Evolutionary conservation across 1,284 basidiomycete genomes (phyloP).

Genomic region (Mycena citricolor): DNA sequence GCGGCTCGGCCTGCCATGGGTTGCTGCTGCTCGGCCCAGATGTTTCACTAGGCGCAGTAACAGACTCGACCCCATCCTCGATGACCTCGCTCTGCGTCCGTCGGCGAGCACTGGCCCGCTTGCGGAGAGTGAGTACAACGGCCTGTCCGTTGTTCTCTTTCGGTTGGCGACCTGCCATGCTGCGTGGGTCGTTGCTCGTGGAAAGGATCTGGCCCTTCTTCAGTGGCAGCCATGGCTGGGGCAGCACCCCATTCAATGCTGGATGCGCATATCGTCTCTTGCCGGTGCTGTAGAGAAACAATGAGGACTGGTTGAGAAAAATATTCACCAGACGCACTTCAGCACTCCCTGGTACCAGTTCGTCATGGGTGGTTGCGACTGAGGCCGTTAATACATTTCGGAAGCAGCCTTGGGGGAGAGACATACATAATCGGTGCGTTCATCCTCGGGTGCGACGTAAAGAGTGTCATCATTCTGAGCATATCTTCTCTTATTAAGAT

Average conservation of each 20-base stretch:
- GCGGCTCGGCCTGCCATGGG: constrained; percentile 14
- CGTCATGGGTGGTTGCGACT: constrained; percentile 94
- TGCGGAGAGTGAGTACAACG: constrained; percentile 73
- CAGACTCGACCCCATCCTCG: neutral
- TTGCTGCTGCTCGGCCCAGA: constrained; percentile 4
- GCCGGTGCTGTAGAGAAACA: constrained; percentile 62
- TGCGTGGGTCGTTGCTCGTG: constrained; percentile 40
- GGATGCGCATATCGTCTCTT: constrained; percentile 89
- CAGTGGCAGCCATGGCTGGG: constrained; percentile 88
- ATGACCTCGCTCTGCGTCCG: constrained; percentile 24
- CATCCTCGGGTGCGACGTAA: constrained; percentile 90
- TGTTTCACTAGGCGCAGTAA: constrained; percentile 20
- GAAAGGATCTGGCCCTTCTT: constrained; percentile 76
- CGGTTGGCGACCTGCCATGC: constrained; percentile 31
- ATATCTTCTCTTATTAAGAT: constrained; percentile 81
- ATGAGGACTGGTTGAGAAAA: neutral
- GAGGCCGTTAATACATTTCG: constrained; percentile 5
- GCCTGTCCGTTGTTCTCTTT: constrained; percentile 50
- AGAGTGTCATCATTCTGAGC: constrained; percentile 92
- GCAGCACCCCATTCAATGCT: constrained; percentile 83
- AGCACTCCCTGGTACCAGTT: constrained; percentile 90
- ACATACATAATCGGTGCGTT: constrained; percentile 84
- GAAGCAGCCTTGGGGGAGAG: neutral
- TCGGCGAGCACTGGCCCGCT: constrained; percentile 56
- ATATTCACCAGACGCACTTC: constrained; percentile 53